phyloP scores from a whole-genome alignment of 306 rosid genomes.

The Quercus suber region DNA sequence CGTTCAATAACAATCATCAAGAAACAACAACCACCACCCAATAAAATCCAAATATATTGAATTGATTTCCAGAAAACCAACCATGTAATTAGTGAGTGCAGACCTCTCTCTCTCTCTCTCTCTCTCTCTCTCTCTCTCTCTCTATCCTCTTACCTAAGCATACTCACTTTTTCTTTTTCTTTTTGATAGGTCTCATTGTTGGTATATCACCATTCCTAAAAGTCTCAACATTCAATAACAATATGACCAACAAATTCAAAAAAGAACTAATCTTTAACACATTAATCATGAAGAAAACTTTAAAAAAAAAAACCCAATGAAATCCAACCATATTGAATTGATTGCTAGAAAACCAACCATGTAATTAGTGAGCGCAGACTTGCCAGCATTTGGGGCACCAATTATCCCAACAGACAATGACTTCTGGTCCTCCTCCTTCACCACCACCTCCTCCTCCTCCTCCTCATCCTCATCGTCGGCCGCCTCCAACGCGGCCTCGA shows the following conservation, averaged over 20 bases:
- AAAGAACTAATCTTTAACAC: neutral
- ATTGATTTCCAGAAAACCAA: slow-evolving; percentile 27
- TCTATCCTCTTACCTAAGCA: no score
- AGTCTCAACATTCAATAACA: neutral
- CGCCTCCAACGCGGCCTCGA: no score
- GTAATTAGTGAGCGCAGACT: no score
- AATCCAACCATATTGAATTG: neutral
- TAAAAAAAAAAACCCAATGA: neutral
- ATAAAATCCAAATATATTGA: neutral
- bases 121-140: no score
- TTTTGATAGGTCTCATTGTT: no score
- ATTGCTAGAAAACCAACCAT: no score
- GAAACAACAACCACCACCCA: neutral
- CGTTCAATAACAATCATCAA: neutral
- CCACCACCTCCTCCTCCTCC: no score
- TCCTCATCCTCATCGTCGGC: no score
- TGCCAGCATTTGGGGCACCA: no score
- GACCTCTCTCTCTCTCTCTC: slow-evolving; percentile 33
- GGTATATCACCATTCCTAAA: neutral
- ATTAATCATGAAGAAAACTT: neutral
- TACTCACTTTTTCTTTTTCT: no score
- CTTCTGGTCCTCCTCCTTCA: no score
- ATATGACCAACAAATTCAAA: neutral
- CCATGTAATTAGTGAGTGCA: slow-evolving; percentile 84
- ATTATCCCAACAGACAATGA: no score